Conservation (phyloP, 805 yeast species). For the Lipomyces spencermartinsiae region DNA sequence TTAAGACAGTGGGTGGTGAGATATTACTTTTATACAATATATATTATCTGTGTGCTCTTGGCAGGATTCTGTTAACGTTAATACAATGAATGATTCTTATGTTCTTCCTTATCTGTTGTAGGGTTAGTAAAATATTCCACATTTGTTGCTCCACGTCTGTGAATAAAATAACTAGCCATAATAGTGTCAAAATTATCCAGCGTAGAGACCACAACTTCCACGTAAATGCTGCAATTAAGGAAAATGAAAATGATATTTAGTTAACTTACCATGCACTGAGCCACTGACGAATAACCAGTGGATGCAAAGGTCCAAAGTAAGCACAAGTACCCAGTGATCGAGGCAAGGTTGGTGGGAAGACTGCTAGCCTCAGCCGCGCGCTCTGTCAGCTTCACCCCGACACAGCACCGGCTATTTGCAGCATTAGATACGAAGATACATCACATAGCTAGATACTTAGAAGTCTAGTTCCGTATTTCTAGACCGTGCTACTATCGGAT, state of each 20-base stretch:
- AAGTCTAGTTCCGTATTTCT: not conserved
- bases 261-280: not conserved
- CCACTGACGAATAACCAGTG: not conserved
- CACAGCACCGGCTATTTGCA: not conserved
- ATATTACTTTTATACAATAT: not conserved
- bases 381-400: not conserved
- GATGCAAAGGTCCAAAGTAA: not conserved
- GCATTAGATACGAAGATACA: not conserved
- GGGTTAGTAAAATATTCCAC: not conserved
- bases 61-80: not conserved
- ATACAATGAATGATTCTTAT: not conserved
- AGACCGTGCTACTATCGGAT: not conserved
- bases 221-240: not conserved
- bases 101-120: not conserved
- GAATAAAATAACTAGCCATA: not conserved
- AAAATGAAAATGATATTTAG: too few species aligned
- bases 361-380: not conserved
- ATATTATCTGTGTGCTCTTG: not conserved
- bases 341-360: too few species aligned
- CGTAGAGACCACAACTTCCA: not conserved
- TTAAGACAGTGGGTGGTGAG: constrained; percentile 15
- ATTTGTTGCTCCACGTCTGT: not conserved
- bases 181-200: not conserved
- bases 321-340: too few species aligned
- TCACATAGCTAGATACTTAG: not conserved